Evolutionary conservation across 108 stramenopile species (phyloP), one percentile per base, ranked within the genome.

Genomic region (Seminavis robusta): DNA sequence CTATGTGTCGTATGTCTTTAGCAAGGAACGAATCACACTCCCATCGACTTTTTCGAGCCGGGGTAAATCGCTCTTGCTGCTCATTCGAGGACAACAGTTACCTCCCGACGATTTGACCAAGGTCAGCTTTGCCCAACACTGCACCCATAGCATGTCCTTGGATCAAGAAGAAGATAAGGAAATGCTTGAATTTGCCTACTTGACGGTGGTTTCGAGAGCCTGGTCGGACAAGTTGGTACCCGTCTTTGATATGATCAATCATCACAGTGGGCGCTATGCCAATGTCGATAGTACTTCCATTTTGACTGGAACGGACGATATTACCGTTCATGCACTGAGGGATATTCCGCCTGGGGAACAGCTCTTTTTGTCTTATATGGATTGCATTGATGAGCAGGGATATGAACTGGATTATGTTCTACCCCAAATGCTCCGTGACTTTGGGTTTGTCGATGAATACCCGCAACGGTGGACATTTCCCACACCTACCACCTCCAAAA

Each of bases 361-460:
- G 56, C 37, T 74, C 8, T 59, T 60, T 36, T 33, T 38, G 1
- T 24, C 25, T 20, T 74, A 74, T 23, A 63, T 30, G 28, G 49
- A 50, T 15, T 29, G 27, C 21, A 29, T 30, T 0, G 49, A 50
- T n/a, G n/a, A n/a, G n/a, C n/a, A n/a, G n/a, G n/a, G n/a, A n/a
- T n/a, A n/a, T n/a, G n/a, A n/a, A n/a, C n/a, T n/a, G n/a, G n/a
- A 88, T 47, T n/a, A n/a, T n/a, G n/a, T n/a, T n/a, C n/a, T n/a
- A n/a, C n/a, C n/a, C n/a, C n/a, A 67, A 24, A 39, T 76, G 32
- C 56, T 76, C 33, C 69, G 74, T 28, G 74, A 76, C 30, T 66
- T 71, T 42, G 74, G 74, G 10, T 58, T 71, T 32, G 55, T 76
- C 20, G 74, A 76, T 28, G 23, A 58, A 3, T 29, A 37, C n/a